phyloP scores from a whole-genome alignment of 768 basidiomycete species.

The Omphalotus guepiniiformis region DNA sequence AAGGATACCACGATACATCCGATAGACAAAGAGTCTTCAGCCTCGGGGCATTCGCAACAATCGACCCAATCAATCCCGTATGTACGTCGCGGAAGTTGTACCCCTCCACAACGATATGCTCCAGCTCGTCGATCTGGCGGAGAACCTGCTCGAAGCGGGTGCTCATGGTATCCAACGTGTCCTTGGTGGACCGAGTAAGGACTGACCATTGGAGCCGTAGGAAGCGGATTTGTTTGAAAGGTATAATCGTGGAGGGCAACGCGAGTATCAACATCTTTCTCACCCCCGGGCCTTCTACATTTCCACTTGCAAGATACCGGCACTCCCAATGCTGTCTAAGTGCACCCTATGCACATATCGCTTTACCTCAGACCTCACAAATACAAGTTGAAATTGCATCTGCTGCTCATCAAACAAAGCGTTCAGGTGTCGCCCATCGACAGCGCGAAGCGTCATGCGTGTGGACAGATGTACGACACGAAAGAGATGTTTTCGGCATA shows the following conservation, averaged over 20 bases:
- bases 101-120: slow-evolving; percentile 4
- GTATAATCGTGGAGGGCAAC: no score
- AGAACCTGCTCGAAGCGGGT: slow-evolving; percentile 1
- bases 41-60: slow-evolving; percentile 1
- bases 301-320: no score
- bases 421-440: no score
- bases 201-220: slow-evolving; percentile 1
- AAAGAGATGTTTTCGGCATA: slow-evolving; percentile 2
- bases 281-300: no score
- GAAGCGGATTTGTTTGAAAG: neutral
- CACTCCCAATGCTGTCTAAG: no score
- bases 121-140: neutral
- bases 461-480: neutral
- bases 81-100: neutral
- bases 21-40: slow-evolving; percentile 6
- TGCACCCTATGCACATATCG: no score
- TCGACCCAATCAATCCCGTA: neutral
- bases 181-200: neutral
- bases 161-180: neutral
- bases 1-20: slow-evolving; percentile 5
- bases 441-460: no score
- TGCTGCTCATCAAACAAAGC: no score
- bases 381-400: no score
- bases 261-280: no score
- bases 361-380: no score